Evolutionary conservation across 2,329 filamentous ascomycete genomes (phyloP).

Genomic region (Hymenoscyphus occultus): DNA sequence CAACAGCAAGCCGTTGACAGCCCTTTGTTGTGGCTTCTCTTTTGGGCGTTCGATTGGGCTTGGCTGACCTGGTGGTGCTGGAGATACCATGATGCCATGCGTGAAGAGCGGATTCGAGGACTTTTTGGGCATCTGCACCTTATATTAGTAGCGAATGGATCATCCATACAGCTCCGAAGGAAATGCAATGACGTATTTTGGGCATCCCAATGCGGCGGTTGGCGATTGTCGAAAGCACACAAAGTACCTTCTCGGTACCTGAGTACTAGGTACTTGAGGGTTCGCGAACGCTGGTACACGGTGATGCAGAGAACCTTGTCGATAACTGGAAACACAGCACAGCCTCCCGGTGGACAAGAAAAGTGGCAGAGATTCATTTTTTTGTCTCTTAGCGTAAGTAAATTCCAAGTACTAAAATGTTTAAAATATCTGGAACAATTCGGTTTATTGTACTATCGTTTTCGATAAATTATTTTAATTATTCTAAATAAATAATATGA

Average conservation of each 20-base stretch:
- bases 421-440: too few species aligned
- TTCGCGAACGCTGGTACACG: background rate
- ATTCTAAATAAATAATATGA: too few species aligned
- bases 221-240: conserved; percentile 6
- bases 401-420: too few species aligned
- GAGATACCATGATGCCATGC: background rate
- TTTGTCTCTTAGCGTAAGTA: too few species aligned
- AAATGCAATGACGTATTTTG: conserved; percentile 8
- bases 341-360: too few species aligned
- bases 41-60: conserved; percentile 2
- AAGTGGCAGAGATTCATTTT: too few species aligned
- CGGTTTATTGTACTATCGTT: too few species aligned
- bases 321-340: background rate
- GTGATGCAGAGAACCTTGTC: background rate
- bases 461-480: too few species aligned
- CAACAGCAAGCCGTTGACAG: background rate
- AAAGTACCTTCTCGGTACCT: conserved; percentile 5
- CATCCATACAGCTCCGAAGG: conserved; percentile 2
- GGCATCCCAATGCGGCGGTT: conserved; percentile 13
- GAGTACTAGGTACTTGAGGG: background rate
- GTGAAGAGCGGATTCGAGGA: background rate
- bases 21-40: background rate
- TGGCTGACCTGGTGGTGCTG: background rate
- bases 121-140: background rate
- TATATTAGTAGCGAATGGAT: conserved; percentile 3